Evolutionary conservation across 108 stramenopile genomes (phyloP).

Genomic region (Cylindrotheca fusiformis): DNA sequence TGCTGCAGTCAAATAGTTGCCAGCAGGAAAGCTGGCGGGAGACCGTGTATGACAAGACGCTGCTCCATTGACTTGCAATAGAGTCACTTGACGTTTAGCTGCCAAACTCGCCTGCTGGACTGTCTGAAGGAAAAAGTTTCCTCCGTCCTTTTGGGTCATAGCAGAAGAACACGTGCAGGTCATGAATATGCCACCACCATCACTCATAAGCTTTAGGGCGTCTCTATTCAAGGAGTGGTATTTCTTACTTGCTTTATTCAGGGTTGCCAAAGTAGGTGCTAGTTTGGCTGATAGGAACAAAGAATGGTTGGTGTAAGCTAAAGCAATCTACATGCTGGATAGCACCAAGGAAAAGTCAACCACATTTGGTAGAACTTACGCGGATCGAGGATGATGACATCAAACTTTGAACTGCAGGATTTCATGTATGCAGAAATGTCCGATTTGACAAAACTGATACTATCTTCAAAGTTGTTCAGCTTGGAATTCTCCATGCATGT

Average conservation of each 20-base stretch:
- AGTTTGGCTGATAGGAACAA: conserved; percentile 81
- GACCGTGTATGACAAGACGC: conserved; percentile 83
- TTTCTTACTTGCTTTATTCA: conserved; percentile 76
- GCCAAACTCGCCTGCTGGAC: conserved; percentile 71
- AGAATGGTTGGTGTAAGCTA: too few relatives aligned
- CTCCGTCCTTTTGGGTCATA: conserved; percentile 92
- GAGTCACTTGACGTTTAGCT: conserved; percentile 61
- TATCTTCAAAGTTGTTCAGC: conserved; percentile 62
- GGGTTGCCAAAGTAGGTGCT: conserved; percentile 67
- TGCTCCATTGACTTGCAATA: conserved; percentile 66
- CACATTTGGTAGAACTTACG: not conserved
- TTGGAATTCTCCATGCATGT: conserved; percentile 63
- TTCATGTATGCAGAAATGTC: conserved; percentile 84
- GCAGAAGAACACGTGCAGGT: conserved; percentile 94
- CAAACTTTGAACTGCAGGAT: conserved; percentile 50
- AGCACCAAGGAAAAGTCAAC: too few relatives aligned
- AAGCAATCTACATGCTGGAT: too few relatives aligned
- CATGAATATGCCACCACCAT: conserved; percentile 82
- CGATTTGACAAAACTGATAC: conserved; percentile 54
- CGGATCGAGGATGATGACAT: conserved; percentile 90
- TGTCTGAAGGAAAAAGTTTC: conserved; percentile 71
- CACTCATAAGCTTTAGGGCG: conserved; percentile 75
- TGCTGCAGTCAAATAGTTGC: conserved; percentile 79
- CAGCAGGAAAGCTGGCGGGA: conserved; percentile 72
- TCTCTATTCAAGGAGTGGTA: conserved; percentile 90